These are phyloP conservation scores for Cercospora sp. DNA, from an alignment of 2,329 filamentous ascomycete genomes.

Conservation along the genomic window DNA sequence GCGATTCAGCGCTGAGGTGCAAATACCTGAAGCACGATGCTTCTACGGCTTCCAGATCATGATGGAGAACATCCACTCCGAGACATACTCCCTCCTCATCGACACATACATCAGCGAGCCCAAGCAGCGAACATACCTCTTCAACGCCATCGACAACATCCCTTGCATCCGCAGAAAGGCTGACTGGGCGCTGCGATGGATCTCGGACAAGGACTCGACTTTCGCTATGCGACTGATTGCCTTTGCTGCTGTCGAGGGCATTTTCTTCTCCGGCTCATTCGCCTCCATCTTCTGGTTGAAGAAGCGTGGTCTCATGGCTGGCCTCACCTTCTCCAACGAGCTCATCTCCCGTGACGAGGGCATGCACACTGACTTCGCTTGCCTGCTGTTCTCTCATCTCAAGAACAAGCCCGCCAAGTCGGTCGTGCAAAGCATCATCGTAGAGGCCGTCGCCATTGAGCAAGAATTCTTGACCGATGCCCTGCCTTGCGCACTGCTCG, in stretches of 20 bases:
- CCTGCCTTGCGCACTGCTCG: conserved; percentile 85
- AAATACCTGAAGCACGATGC: conserved; percentile 96
- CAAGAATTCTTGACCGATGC: conserved; percentile 98
- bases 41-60: conserved; percentile 99
- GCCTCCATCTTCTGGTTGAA: conserved; percentile 99
- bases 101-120: conserved; percentile 99
- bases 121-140: conserved; percentile 87
- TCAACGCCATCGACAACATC: conserved; percentile 98
- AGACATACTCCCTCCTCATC: conserved; percentile 98
- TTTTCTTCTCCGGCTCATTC: conserved; percentile 99
- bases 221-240: conserved; percentile 95
- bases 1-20: conserved; percentile 95
- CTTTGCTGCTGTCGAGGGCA: conserved; percentile 96
- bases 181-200: conserved; percentile 96
- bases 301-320: conserved; percentile 99
- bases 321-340: conserved; percentile 98
- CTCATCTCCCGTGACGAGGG: conserved; percentile 99
- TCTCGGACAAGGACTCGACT: conserved; percentile 86
- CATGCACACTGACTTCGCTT: conserved; percentile 98
- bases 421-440: conserved; percentile 82
- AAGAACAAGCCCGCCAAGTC: conserved; percentile 85
- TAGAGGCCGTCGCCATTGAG: conserved; percentile 90
- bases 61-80: conserved; percentile 99
- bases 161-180: conserved; percentile 98
- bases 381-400: conserved; percentile 94